Percentiles rank a stretch among this genome's conserved stretches.
Evolutionary conservation across 1,139 yeast genomes (phyloP).

Genomic region (Candida tunisiensis): DNA sequence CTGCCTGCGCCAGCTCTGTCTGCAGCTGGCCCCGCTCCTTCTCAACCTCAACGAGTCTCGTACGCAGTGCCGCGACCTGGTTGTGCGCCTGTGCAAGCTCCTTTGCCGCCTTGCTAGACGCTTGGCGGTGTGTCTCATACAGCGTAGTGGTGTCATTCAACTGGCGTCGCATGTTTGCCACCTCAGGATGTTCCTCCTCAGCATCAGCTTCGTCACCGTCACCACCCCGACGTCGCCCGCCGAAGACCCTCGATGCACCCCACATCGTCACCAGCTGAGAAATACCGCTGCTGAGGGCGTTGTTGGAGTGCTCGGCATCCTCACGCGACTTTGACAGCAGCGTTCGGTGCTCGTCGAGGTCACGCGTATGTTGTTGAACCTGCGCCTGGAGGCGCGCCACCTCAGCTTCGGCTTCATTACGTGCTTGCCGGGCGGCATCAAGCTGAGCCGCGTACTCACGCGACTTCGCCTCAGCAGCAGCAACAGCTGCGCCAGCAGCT

Average conservation of each 20-base stretch:
- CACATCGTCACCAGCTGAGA: neutral
- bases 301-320: neutral
- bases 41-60: too few relatives aligned
- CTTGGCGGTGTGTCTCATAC: constrained; percentile 16
- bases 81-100: constrained; percentile 11
- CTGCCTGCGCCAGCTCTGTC: constrained; percentile 5
- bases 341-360: neutral
- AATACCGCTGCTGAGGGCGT: neutral
- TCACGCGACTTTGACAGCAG: neutral
- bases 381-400: neutral
- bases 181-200: constrained; percentile 1
- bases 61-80: constrained; percentile 10
- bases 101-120: constrained; percentile 14
- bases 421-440: neutral
- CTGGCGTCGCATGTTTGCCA: constrained; percentile 2
- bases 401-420: neutral
- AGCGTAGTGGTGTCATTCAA: constrained; percentile 6
- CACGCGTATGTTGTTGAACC: neutral
- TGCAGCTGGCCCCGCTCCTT: constrained; percentile 8
- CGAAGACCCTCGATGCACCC: neutral
- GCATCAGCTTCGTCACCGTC: constrained; percentile 1
- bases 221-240: too few relatives aligned
- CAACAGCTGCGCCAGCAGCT: constrained; percentile 1
- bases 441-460: constrained; percentile 1
- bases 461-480: constrained; percentile 1